A percentile compares a stretch with the other conserved stretches of the same genome.
Conservation (phyloP, 441 rosid species). For the Metrosideros polymorpha region DNA sequence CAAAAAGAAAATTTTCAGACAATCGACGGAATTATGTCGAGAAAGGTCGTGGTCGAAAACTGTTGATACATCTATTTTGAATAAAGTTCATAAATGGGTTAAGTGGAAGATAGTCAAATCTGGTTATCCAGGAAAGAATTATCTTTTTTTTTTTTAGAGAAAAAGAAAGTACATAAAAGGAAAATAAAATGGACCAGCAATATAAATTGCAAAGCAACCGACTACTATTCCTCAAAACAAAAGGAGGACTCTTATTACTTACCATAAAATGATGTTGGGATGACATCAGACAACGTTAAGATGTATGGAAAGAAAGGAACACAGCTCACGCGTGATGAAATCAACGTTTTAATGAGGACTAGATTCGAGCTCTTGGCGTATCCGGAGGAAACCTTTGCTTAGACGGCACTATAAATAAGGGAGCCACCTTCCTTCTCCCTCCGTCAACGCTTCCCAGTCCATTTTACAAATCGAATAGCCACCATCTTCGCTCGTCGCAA, state of each 20-base stretch:
- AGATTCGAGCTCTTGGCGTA: not conserved
- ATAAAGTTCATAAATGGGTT: not conserved
- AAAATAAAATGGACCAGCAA: not conserved
- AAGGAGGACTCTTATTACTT: not conserved
- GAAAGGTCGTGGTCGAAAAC: not conserved
- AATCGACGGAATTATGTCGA: not conserved
- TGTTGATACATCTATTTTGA: fast-evolving
- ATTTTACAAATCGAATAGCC: not conserved
- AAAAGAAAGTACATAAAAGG: not conserved
- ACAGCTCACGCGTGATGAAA: constrained; percentile 2
- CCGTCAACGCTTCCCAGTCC: not conserved
- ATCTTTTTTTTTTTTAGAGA: not conserved
- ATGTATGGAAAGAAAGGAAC: not conserved
- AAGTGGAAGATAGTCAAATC: not conserved
- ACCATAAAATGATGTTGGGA: constrained; percentile 1
- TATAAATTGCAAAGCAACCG: not conserved
- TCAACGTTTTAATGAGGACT: not conserved
- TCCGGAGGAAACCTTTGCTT: not conserved
- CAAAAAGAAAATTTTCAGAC: not conserved
- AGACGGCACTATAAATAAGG: constrained; percentile 19
- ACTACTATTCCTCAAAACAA: not conserved
- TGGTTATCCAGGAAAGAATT: not conserved
- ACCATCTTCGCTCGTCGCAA: not conserved
- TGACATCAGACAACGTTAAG: constrained; percentile 8
- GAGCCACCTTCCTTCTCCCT: not conserved